A percentile compares a stretch with the other conserved stretches of the same genome.
phyloP scores from a whole-genome alignment of 2,329 filamentous ascomycete species.

The Alternaria incomplexa region DNA sequence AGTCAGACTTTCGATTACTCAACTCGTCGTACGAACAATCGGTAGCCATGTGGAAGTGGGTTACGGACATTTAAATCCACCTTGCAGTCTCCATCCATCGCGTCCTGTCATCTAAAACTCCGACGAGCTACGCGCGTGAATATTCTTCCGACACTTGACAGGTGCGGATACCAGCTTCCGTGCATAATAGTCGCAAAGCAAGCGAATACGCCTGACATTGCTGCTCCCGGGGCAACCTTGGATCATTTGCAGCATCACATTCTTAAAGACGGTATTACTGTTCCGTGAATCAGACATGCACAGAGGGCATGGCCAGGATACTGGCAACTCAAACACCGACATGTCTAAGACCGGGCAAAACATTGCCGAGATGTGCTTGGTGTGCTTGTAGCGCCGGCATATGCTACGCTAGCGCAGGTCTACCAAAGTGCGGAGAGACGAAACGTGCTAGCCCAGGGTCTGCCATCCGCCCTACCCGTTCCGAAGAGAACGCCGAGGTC shows the following conservation, averaged over 20 bases:
- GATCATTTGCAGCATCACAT: background rate
- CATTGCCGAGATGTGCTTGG: slow-evolving; percentile 2
- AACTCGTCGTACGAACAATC: background rate
- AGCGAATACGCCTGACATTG: background rate
- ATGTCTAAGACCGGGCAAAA: background rate
- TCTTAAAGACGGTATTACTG: background rate
- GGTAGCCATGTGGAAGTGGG: background rate
- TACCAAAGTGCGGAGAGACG: slow-evolving; percentile 1
- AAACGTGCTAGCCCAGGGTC: background rate
- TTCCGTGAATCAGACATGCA: background rate
- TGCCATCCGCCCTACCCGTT: background rate
- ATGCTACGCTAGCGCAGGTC: background rate
- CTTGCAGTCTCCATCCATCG: background rate
- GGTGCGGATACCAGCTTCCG: background rate
- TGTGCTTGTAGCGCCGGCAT: slow-evolving; percentile 5
- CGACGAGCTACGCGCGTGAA: background rate
- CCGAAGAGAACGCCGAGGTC: background rate
- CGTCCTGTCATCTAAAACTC: background rate
- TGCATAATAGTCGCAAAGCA: background rate
- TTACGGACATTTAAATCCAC: background rate
- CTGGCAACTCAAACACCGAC: background rate
- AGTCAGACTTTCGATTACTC: background rate
- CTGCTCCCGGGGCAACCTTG: background rate
- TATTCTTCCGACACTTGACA: background rate
- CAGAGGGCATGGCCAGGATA: background rate